phyloP scores from a whole-genome alignment of 208 protist genomes.

The Angomonas ambiguus region DNA sequence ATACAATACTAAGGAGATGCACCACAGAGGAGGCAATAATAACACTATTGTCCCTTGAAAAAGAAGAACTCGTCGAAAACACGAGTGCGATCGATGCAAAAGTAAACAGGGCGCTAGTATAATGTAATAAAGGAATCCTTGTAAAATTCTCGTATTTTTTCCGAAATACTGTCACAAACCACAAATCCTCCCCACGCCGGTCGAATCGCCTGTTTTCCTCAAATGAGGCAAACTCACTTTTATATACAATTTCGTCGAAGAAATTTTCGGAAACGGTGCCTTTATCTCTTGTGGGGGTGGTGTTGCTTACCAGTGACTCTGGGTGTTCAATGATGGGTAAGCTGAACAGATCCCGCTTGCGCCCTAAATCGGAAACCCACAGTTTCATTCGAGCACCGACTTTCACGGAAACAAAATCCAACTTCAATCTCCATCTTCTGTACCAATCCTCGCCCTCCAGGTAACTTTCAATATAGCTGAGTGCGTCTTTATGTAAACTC shows the following conservation, averaged over 20 bases:
- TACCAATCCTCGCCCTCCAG: constrained; percentile 68
- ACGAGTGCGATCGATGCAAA: constrained; percentile 60
- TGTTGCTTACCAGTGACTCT: constrained; percentile 18
- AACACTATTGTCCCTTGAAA: constrained; percentile 13
- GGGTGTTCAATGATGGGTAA: constrained; percentile 4
- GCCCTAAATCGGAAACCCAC: constrained; percentile 29
- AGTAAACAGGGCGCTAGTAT: constrained; percentile 32
- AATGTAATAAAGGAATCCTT: constrained; percentile 25
- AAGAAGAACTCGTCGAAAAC: constrained; percentile 41
- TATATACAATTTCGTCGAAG: constrained; percentile 54
- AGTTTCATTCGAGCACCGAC: constrained; percentile 35
- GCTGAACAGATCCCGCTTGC: background rate
- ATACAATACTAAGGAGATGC: constrained; percentile 43
- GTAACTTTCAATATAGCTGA: constrained; percentile 70
- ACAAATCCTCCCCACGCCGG: background rate
- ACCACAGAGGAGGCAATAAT: constrained; percentile 31
- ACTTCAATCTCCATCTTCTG: constrained; percentile 44
- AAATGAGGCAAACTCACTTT: constrained; percentile 52
- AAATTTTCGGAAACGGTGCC: constrained; percentile 8
- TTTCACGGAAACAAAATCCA: constrained; percentile 28
- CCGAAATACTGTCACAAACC: constrained; percentile 3
- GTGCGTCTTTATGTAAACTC: constrained; percentile 63
- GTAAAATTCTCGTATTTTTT: background rate
- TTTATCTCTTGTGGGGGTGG: background rate
- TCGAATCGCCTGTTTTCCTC: constrained; percentile 31